These are phyloP conservation scores for cucumber (Cucumis sativus) DNA, from an alignment of 306 rosid genomes.

Conservation along the genomic window DNA sequence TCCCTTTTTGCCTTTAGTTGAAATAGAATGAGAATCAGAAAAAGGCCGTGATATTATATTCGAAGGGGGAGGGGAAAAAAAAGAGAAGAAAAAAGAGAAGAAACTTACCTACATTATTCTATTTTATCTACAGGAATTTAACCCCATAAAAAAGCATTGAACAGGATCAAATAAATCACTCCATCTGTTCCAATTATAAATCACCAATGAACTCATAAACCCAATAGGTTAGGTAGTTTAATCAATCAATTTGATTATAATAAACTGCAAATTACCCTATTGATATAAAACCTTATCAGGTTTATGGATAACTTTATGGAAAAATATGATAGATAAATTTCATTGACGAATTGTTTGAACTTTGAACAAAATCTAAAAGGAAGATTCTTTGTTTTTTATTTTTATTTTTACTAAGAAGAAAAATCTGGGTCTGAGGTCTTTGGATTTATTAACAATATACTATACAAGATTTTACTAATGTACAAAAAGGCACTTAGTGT, in stretches of 20 bases:
- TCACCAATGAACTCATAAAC: background rate
- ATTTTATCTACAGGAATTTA: constrained; percentile 1
- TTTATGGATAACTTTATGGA: background rate
- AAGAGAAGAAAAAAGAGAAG: background rate
- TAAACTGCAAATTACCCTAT: background rate
- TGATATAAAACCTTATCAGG: background rate
- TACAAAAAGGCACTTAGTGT: no score
- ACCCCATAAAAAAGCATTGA: background rate
- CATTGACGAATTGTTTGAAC: background rate
- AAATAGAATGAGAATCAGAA: background rate
- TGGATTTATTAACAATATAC: background rate
- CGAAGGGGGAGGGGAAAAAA: background rate
- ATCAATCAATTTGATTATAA: background rate
- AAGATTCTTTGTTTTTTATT: background rate
- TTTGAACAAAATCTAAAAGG: background rate
- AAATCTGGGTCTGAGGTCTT: background rate
- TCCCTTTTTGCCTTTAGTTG: background rate
- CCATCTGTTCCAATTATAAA: background rate
- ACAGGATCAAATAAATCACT: background rate
- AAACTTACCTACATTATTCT: background rate
- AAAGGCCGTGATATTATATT: background rate
- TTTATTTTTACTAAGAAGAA: background rate
- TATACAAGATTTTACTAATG: background rate
- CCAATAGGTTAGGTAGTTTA: background rate
- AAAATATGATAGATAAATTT: background rate